Conservation (phyloP, 805 yeast species). For the Barnettozyma vustinii region DNA sequence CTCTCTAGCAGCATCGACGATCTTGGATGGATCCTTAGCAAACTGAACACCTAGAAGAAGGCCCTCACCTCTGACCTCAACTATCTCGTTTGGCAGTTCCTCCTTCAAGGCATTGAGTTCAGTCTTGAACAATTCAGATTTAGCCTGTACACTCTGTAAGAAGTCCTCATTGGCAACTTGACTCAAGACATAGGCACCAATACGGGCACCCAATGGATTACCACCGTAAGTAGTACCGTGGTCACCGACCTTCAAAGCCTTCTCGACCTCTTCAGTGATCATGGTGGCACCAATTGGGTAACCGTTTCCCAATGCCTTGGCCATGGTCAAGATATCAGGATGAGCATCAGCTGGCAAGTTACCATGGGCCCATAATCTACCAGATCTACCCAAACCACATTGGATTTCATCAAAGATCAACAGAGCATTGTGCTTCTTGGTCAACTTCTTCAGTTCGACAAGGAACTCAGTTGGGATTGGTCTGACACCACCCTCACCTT, state of each 20-base stretch:
- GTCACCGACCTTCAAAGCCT: conserved; percentile 77
- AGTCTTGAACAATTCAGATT: conserved; percentile 50
- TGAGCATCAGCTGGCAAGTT: conserved; percentile 72
- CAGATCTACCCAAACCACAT: conserved; percentile 93
- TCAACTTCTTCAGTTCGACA: conserved; percentile 55
- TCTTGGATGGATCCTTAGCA: conserved; percentile 49
- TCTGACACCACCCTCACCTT: conserved; percentile 95
- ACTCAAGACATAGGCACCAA: conserved; percentile 72
- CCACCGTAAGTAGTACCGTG: conserved; percentile 99
- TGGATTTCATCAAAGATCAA: conserved; percentile 94
- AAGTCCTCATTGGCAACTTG: conserved; percentile 58
- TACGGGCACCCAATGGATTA: conserved; percentile 83
- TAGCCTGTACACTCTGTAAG: conserved; percentile 51
- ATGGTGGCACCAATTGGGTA: conserved; percentile 94
- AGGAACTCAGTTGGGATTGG: conserved; percentile 62
- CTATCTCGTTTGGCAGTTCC: conserved; percentile 55
- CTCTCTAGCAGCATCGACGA: conserved; percentile 69
- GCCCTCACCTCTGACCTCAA: conserved; percentile 83
- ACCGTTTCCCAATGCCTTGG: conserved; percentile 96
- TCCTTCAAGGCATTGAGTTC: conserved; percentile 46
- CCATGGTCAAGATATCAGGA: conserved; percentile 92
- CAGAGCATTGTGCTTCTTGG: conserved; percentile 63
- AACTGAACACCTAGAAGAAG: conserved; percentile 82
- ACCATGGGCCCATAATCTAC: conserved; percentile 89
- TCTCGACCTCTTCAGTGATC: conserved; percentile 75